phyloP scores from a whole-genome alignment of 2,329 filamentous ascomycete species.

The Coniochaeta sp. region DNA sequence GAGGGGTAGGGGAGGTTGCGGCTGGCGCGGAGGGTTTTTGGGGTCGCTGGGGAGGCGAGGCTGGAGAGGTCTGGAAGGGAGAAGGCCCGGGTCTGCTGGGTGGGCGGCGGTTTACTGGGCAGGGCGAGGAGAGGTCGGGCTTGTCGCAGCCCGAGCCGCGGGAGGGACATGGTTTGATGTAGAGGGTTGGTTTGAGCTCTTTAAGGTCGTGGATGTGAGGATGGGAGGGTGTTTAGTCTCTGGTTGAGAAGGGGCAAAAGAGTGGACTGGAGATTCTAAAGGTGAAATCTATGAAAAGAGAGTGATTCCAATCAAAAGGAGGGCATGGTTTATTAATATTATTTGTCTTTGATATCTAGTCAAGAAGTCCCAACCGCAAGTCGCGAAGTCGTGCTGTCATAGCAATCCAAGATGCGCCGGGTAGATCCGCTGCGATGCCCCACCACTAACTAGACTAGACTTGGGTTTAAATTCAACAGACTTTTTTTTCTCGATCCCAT shows the following conservation, averaged over 20 bases:
- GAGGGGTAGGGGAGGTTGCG: conserved; percentile 72
- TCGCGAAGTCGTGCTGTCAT: not conserved
- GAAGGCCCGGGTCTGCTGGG: not conserved
- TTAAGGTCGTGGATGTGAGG: not conserved
- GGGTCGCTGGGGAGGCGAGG: conserved; percentile 18
- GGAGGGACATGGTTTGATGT: not conserved
- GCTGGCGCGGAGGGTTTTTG: conserved; percentile 63
- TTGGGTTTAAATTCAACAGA: conserved; percentile 1
- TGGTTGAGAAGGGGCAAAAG: not conserved
- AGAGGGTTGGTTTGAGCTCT: not conserved
- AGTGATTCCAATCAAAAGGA: not conserved
- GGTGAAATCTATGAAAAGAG: not conserved
- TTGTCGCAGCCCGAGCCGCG: not conserved
- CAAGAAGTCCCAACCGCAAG: not conserved
- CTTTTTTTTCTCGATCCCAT: conserved; percentile 4
- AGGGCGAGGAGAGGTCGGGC: not conserved
- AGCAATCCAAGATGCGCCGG: not conserved
- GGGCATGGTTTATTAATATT: not conserved
- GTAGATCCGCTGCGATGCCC: not conserved
- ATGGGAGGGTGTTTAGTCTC: no score
- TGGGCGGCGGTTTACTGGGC: not conserved
- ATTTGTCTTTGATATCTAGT: not conserved
- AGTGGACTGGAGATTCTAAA: not conserved
- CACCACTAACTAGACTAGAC: no score
- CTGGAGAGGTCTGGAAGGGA: conserved; percentile 20